These are phyloP conservation scores for Cadophora gregata DNA, from an alignment of 2,329 filamentous ascomycete genomes.

Conservation along the genomic window DNA sequence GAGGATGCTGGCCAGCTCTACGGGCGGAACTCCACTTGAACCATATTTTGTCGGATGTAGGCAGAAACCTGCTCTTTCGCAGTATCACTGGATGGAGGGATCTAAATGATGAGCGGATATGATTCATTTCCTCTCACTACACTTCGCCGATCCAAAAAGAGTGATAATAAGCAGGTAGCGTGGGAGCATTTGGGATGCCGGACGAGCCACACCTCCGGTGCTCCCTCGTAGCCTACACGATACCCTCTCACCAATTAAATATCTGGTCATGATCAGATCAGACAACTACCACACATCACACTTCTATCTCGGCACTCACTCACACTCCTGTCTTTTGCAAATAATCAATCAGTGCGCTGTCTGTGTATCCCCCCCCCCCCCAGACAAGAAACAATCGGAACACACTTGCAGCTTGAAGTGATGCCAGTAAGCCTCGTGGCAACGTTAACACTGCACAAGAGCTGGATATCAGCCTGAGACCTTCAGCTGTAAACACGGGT, in stretches of 20 bases:
- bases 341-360: slow-evolving; percentile 8
- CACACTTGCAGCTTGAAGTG: slow-evolving; percentile 2
- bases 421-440: slow-evolving; percentile 4
- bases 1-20: not conserved
- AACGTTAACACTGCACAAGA: not conserved
- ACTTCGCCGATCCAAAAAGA: not conserved
- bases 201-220: not conserved
- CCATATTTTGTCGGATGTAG: not conserved
- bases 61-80: not conserved
- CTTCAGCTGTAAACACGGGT: not conserved
- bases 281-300: slow-evolving; percentile 1
- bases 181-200: not conserved
- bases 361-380: not conserved
- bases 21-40: not conserved
- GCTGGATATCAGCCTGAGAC: not conserved
- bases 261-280: not conserved
- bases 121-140: slow-evolving; percentile 1
- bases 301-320: slow-evolving; percentile 4
- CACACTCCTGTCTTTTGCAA: not conserved
- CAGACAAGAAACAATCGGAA: not conserved
- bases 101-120: not conserved
- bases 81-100: not conserved
- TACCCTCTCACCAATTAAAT: not conserved
- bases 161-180: not conserved
- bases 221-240: not conserved